Conservation (phyloP, 345 rosid species). For the Pistacia atlantica region DNA sequence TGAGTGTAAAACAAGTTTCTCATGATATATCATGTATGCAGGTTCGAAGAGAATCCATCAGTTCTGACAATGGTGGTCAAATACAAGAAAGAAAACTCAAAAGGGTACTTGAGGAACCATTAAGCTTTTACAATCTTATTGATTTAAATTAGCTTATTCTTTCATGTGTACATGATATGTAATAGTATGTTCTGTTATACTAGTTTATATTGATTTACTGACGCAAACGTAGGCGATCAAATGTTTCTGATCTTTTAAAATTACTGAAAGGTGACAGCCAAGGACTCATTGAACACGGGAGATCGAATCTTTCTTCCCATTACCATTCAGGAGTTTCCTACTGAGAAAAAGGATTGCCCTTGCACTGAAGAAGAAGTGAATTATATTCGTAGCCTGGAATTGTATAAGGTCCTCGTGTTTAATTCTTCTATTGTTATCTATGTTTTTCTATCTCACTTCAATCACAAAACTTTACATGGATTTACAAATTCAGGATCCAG, state of each 20-base stretch:
- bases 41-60: slow-evolving; percentile 66
- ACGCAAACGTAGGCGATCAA: not conserved
- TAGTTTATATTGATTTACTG: not conserved
- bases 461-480: slow-evolving; percentile 17
- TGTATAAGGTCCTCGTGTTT: slow-evolving; percentile 67
- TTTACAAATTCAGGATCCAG: slow-evolving; percentile 59
- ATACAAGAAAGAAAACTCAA: slow-evolving; percentile 43
- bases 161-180: not conserved
- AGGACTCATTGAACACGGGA: slow-evolving; percentile 67
- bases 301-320: slow-evolving; percentile 79
- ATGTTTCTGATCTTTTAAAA: slow-evolving; percentile 32
- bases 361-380: slow-evolving; percentile 64
- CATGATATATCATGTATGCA: slow-evolving; percentile 22
- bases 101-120: slow-evolving; percentile 47
- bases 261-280: slow-evolving; percentile 72
- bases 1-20: not conserved
- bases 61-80: slow-evolving; percentile 33
- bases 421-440: slow-evolving; percentile 9
- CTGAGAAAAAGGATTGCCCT: slow-evolving; percentile 41
- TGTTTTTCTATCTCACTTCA: slow-evolving; percentile 1
- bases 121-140: not conserved
- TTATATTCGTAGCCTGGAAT: slow-evolving; percentile 61
- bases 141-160: not conserved
- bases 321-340: slow-evolving; percentile 43
- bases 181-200: not conserved